phyloP scores from a whole-genome alignment of 2,329 filamentous ascomycete species.

The Rutstroemia sp. region DNA sequence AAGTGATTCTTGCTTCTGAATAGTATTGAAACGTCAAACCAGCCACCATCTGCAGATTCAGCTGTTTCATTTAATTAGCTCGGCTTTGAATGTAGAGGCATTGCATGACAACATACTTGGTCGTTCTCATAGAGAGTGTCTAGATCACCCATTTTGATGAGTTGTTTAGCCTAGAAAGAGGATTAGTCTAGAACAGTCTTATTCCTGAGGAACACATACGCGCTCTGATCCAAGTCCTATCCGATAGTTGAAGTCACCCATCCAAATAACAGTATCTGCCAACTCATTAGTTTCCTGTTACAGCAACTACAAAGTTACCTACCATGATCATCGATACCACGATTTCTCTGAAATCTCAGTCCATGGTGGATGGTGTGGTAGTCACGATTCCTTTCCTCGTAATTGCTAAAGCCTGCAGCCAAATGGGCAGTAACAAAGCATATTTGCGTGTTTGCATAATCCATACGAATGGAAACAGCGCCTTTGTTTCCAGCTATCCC shows the following conservation, averaged over 20 bases:
- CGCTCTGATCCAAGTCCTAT: slow-evolving; percentile 78
- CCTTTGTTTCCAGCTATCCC: slow-evolving; percentile 98
- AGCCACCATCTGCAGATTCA: slow-evolving; percentile 94
- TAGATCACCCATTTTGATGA: slow-evolving; percentile 67
- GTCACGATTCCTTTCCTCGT: slow-evolving; percentile 90
- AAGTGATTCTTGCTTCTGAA: slow-evolving; percentile 79
- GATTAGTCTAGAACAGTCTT: background rate
- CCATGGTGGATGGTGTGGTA: slow-evolving; percentile 66
- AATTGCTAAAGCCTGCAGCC: slow-evolving; percentile 92
- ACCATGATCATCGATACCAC: slow-evolving; percentile 87
- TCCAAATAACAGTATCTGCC: slow-evolving; percentile 73
- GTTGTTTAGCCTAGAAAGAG: slow-evolving; percentile 39
- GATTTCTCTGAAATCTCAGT: slow-evolving; percentile 82
- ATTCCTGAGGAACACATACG: slow-evolving; percentile 34
- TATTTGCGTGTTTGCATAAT: slow-evolving; percentile 85
- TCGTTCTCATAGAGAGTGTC: slow-evolving; percentile 84
- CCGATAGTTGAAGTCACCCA: slow-evolving; percentile 97
- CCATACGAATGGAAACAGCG: slow-evolving; percentile 90
- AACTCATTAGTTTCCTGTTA: slow-evolving; percentile 18
- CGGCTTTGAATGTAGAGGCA: background rate
- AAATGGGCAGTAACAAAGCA: slow-evolving; percentile 96
- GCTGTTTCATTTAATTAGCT: slow-evolving; percentile 34
- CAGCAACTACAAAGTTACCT: slow-evolving; percentile 14
- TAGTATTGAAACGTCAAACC: slow-evolving; percentile 87
- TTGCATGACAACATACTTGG: slow-evolving; percentile 46